Conservation (phyloP, 192 early-diverging fungal species). For the Podila epigama region DNA sequence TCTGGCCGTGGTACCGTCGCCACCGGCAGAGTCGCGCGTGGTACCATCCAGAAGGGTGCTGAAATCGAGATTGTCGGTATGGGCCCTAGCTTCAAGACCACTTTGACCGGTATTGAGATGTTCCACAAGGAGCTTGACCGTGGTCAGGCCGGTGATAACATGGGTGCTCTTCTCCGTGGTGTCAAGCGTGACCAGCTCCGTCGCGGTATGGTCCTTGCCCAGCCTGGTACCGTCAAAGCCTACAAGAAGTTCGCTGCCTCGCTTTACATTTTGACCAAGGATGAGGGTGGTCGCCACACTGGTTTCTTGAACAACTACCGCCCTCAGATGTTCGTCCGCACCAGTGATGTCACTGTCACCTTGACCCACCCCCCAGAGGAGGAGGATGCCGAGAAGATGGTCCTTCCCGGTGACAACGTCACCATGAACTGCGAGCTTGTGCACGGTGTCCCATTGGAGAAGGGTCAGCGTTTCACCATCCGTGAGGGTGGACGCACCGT, state of each 20-base stretch:
- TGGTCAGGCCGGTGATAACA: constrained; percentile 98
- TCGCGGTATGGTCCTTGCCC: constrained; percentile 93
- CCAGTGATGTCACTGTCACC: constrained; percentile 93
- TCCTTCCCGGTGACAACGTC: constrained; percentile 98
- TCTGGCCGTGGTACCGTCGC: constrained; percentile 97
- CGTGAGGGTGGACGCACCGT: constrained; percentile 98
- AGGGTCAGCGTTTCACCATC: constrained; percentile 95
- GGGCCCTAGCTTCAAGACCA: constrained; percentile 89
- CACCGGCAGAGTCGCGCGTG: constrained; percentile 96
- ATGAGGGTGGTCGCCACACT: constrained; percentile 98
- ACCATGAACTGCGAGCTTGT: constrained; percentile 87
- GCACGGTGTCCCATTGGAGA: constrained; percentile 86
- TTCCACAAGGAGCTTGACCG: constrained; percentile 99
- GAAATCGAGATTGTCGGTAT: constrained; percentile 98
- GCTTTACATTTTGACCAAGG: constrained; percentile 95
- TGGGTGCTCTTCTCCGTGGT: constrained; percentile 95
- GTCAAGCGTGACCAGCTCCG: constrained; percentile 96
- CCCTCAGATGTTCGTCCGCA: constrained; percentile 94
- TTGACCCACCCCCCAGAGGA: constrained; percentile 78
- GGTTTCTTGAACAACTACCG: constrained; percentile 97
- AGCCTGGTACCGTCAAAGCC: constrained; percentile 92
- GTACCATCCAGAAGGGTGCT: constrained; percentile 88
- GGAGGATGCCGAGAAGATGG: constrained; percentile 92
- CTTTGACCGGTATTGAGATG: constrained; percentile 98
- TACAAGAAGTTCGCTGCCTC: constrained; percentile 95